Evolutionary conservation across 169 alveolate species (phyloP).

Genomic region (Plasmodium vinckei): DNA sequence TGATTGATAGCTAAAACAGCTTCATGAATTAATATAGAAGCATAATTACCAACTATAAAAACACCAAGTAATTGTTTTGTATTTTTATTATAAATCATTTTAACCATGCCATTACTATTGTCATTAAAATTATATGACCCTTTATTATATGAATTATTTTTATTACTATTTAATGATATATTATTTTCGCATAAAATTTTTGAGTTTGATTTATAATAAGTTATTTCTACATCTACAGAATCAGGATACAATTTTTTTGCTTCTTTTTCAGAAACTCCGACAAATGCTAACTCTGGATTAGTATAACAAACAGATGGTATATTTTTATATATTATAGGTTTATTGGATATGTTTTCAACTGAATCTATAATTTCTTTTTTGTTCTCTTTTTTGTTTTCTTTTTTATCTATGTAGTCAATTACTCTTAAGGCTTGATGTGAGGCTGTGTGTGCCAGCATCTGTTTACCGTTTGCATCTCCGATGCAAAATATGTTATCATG

Average conservation of each 20-base stretch:
- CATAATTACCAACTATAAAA: slow-evolving; percentile 81
- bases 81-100: slow-evolving; percentile 77
- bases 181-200: slow-evolving; percentile 80
- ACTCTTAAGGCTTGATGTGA: slow-evolving; percentile 87
- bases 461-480: slow-evolving; percentile 81
- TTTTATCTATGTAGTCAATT: slow-evolving; percentile 92
- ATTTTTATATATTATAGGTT: slow-evolving; percentile 64
- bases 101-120: slow-evolving; percentile 78
- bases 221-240: slow-evolving; percentile 63
- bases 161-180: slow-evolving; percentile 5
- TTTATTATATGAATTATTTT: slow-evolving; percentile 58
- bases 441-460: slow-evolving; percentile 83
- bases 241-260: slow-evolving; percentile 68
- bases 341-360: slow-evolving; percentile 1
- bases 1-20: slow-evolving; percentile 79
- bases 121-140: slow-evolving; percentile 49
- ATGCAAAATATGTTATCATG: slow-evolving; percentile 77
- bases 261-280: slow-evolving; percentile 80
- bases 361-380: background rate
- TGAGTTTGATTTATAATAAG: slow-evolving; percentile 76
- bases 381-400: slow-evolving; percentile 78
- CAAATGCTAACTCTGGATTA: slow-evolving; percentile 81
- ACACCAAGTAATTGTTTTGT: slow-evolving; percentile 78
- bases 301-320: slow-evolving; percentile 84
- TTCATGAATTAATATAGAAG: slow-evolving; percentile 81